A percentile compares a stretch with the other conserved stretches of the same genome.
These are phyloP conservation scores for Aspergillus funiculosus DNA, from an alignment of 495 filamentous ascomycete species.

Conservation along the genomic window DNA sequence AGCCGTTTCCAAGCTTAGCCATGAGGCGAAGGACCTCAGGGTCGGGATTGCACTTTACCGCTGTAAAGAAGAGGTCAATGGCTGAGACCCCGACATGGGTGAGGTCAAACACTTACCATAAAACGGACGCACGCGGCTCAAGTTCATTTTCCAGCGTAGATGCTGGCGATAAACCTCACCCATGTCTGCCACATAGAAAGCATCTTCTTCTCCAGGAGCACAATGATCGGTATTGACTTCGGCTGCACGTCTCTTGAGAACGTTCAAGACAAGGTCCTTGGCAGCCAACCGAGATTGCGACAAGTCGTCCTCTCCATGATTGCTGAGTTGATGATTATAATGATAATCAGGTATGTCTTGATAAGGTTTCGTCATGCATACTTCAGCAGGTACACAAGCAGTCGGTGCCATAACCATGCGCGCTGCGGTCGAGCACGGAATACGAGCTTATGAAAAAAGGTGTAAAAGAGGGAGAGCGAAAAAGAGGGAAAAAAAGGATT, in stretches of 20 bases:
- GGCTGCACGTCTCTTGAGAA: constrained; percentile 74
- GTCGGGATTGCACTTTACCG: constrained; percentile 98
- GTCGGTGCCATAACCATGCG: constrained; percentile 67
- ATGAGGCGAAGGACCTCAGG: constrained; percentile 82
- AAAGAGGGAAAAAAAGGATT: constrained; percentile 18
- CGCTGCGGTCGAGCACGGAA: constrained; percentile 32
- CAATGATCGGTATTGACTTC: constrained; percentile 78
- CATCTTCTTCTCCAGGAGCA: constrained; percentile 86
- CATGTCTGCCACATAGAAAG: constrained; percentile 97
- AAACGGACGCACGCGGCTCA: constrained; percentile 89
- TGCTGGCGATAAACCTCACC: constrained; percentile 99
- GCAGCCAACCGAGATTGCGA: constrained; percentile 45
- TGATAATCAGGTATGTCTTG: constrained; percentile 28
- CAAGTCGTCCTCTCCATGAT: constrained; percentile 38
- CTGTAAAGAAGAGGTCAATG: constrained; percentile 35
- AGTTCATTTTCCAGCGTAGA: constrained; percentile 92
- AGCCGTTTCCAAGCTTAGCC: constrained; percentile 81
- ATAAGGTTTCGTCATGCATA: constrained; percentile 35
- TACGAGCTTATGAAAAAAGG: constrained; percentile 14
- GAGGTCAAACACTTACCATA: constrained; percentile 68
- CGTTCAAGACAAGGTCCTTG: constrained; percentile 63
- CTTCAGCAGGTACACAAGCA: constrained; percentile 52
- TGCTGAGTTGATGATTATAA: constrained; percentile 27
- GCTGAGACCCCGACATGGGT: background rate
- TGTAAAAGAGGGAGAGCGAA: too few species aligned